Percentiles rank a stretch among this genome's conserved stretches.
These are phyloP conservation scores for Corchorus capsularis DNA, from an alignment of 345 rosid genomes.

Conservation along the genomic window DNA sequence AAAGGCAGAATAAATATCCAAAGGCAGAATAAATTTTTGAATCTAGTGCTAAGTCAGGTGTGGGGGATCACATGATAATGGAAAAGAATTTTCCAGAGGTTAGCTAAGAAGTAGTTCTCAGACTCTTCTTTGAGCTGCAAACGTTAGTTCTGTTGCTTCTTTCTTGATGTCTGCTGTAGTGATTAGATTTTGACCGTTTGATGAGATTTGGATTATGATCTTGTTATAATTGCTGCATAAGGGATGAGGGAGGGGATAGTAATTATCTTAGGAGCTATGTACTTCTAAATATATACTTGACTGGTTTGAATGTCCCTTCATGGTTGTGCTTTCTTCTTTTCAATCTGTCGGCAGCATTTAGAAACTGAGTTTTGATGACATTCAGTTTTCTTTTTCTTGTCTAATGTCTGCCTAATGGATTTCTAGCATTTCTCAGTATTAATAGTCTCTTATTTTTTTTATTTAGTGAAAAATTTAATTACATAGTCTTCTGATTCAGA, in stretches of 20 bases:
- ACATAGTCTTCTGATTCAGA: not conserved
- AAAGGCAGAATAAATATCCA: not conserved
- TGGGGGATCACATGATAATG: not conserved
- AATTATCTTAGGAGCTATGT: not conserved
- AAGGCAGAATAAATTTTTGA: not conserved
- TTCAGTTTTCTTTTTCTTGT: not conserved
- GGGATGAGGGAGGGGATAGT: not conserved
- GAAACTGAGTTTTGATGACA: not conserved
- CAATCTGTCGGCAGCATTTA: not conserved
- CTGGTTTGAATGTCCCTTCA: not conserved
- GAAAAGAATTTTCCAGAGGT: not conserved
- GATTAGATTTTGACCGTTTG: not conserved
- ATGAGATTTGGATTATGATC: not conserved
- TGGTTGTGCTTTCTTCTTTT: not conserved
- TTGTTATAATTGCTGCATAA: not conserved
- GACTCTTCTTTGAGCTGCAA: not conserved
- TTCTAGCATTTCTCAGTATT: not conserved
- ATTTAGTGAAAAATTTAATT: constrained; percentile 13
- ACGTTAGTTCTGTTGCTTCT: not conserved
- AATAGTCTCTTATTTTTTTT: not conserved
- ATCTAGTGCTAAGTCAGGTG: not conserved
- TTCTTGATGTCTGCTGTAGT: not conserved
- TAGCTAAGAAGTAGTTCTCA: not conserved
- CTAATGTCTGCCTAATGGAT: not conserved
- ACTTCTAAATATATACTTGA: not conserved